A percentile compares a stretch with the other conserved stretches of the same genome.
These are phyloP conservation scores for Rubroboletus pulcherrimus DNA, from an alignment of 768 basidiomycete genomes.

Conservation along the genomic window DNA sequence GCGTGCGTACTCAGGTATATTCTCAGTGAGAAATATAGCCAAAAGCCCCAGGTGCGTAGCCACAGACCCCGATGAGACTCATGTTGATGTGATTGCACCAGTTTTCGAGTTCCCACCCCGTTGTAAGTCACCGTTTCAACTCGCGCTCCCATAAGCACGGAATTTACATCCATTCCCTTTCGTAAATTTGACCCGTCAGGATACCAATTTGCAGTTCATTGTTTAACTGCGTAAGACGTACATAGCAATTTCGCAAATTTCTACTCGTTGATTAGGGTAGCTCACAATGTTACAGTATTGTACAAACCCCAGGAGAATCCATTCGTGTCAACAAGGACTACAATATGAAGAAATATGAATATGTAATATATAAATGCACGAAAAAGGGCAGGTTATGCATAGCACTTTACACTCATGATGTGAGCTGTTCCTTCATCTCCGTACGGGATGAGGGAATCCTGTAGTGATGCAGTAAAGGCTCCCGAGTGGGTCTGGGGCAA, in stretches of 20 bases:
- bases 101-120: conserved; percentile 42
- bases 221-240: conserved; percentile 12
- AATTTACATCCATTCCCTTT: not conserved
- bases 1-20: conserved; percentile 29
- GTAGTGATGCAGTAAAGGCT: conserved; percentile 17
- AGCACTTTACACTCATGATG: conserved; percentile 52
- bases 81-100: conserved; percentile 12
- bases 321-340: not conserved
- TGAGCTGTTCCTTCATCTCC: conserved; percentile 52
- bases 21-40: conserved; percentile 45
- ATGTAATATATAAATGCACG: not conserved
- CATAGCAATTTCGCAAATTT: not conserved
- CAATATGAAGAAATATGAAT: not conserved
- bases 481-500: conserved; percentile 6
- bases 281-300: no score
- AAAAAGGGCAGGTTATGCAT: not conserved
- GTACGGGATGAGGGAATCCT: conserved; percentile 41
- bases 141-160: not conserved
- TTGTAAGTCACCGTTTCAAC: conserved; percentile 31
- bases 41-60: conserved; percentile 49
- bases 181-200: conserved; percentile 12
- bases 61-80: not conserved
- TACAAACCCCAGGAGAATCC: not conserved
- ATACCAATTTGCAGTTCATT: conserved; percentile 30
- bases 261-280: conserved; percentile 1